A percentile compares a stretch with the other conserved stretches of the same genome.
These are phyloP conservation scores for Brachypodium distachyon DNA, from an alignment of 202 grass and related monocot genomes.

Conservation along the genomic window DNA sequence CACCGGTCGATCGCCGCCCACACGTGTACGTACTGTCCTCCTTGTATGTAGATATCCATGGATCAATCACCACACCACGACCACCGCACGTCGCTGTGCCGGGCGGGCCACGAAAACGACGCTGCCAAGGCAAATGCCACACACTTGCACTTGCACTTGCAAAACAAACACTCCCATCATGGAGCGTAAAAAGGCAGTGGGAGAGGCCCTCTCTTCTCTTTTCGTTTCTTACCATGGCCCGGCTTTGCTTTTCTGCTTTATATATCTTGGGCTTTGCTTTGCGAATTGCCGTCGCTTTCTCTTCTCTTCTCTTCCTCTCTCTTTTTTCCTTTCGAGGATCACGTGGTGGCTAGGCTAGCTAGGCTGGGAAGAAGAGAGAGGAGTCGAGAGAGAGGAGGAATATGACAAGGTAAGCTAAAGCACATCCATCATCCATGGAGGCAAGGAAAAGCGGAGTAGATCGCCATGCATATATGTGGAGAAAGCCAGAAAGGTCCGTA, in stretches of 20 bases:
- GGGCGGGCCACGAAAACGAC: background rate
- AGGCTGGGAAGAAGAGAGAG: background rate
- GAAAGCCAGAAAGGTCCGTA: too few relatives aligned
- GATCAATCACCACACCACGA: background rate
- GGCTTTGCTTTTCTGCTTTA: too few relatives aligned
- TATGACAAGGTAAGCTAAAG: too few relatives aligned
- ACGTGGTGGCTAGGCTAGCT: too few relatives aligned
- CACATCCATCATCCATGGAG: too few relatives aligned
- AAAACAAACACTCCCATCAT: too few relatives aligned
- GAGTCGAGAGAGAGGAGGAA: too few relatives aligned
- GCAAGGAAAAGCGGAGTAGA: too few relatives aligned
- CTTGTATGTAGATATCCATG: too few relatives aligned
- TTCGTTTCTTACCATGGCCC: too few relatives aligned
- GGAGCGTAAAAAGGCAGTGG: background rate
- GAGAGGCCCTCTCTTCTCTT: background rate
- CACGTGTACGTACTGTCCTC: too few relatives aligned
- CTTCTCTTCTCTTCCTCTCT: background rate
- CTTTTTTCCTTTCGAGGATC: background rate
- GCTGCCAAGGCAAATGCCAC: background rate
- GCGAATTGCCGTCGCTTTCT: background rate
- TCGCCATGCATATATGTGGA: too few relatives aligned
- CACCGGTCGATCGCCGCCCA: background rate
- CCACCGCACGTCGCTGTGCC: background rate
- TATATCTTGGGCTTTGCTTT: conserved; percentile 5
- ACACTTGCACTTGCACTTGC: background rate